phyloP scores from a whole-genome alignment of 495 filamentous ascomycete species.

The Podospora tetraspora region DNA sequence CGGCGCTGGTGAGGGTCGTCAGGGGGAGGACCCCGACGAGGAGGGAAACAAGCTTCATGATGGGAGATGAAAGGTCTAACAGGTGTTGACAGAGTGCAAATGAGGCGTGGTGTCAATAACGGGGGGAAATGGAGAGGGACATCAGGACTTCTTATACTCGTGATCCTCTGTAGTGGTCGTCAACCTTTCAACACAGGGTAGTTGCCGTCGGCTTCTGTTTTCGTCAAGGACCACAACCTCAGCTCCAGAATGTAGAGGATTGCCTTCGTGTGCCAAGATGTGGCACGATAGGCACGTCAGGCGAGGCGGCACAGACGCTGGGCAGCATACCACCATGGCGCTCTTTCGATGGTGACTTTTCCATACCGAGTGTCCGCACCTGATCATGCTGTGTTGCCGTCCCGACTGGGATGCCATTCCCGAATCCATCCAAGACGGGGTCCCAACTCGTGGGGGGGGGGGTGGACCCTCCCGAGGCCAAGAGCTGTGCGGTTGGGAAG shows the following conservation, averaged over 20 bases:
- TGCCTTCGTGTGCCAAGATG: not conserved
- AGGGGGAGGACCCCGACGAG: slow-evolving; percentile 5
- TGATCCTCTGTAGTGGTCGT: too few relatives aligned
- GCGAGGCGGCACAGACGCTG: too few relatives aligned
- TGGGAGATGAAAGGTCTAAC: not conserved
- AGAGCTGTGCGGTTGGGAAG: not conserved
- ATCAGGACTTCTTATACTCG: too few relatives aligned
- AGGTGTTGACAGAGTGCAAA: too few relatives aligned
- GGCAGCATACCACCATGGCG: not conserved
- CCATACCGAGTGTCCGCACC: not conserved
- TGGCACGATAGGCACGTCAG: not conserved
- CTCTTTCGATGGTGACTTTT: not conserved
- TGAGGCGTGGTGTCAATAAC: too few relatives aligned
- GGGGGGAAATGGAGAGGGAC: too few relatives aligned
- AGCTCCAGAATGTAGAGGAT: not conserved
- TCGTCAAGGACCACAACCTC: too few relatives aligned
- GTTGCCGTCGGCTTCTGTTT: too few relatives aligned
- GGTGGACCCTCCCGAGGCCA: too few relatives aligned
- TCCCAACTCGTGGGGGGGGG: not conserved
- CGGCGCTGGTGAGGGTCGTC: not conserved
- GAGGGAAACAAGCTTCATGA: not conserved
- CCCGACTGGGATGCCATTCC: not conserved
- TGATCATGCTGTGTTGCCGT: not conserved
- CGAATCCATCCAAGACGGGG: not conserved
- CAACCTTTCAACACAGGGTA: too few relatives aligned